These are phyloP conservation scores for peach (Prunus persica) DNA, from an alignment of 306 rosid species.

Conservation along the genomic window DNA sequence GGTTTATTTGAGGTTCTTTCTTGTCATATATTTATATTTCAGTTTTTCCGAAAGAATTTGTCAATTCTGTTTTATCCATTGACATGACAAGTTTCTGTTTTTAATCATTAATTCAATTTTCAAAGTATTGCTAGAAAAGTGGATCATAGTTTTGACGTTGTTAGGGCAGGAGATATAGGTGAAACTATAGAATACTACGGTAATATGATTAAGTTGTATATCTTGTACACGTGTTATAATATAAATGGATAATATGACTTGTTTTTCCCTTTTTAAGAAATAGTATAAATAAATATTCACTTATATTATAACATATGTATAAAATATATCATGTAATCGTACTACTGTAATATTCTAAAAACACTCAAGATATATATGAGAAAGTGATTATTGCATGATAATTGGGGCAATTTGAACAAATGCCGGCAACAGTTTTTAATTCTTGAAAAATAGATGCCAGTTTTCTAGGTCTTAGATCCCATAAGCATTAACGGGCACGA, in stretches of 20 bases:
- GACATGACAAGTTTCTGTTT: background rate
- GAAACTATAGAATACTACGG: too few species aligned
- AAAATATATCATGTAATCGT: too few species aligned
- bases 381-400: background rate
- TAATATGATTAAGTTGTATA: fast-evolving
- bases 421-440: background rate
- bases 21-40: background rate
- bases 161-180: background rate
- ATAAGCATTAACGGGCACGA: slow-evolving; percentile 7
- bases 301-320: too few species aligned
- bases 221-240: too few species aligned
- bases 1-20: background rate
- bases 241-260: fast-evolving
- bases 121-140: background rate
- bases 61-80: background rate
- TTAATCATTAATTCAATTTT: background rate
- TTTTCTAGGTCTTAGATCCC: background rate
- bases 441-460: background rate
- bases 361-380: background rate
- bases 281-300: too few species aligned
- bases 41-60: background rate
- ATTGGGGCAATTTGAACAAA: background rate
- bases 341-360: fast-evolving
- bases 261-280: fast-evolving
- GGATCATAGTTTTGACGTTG: background rate